Conservation (phyloP, 1,284 basidiomycete genomes). For the Trametes versicolor region DNA sequence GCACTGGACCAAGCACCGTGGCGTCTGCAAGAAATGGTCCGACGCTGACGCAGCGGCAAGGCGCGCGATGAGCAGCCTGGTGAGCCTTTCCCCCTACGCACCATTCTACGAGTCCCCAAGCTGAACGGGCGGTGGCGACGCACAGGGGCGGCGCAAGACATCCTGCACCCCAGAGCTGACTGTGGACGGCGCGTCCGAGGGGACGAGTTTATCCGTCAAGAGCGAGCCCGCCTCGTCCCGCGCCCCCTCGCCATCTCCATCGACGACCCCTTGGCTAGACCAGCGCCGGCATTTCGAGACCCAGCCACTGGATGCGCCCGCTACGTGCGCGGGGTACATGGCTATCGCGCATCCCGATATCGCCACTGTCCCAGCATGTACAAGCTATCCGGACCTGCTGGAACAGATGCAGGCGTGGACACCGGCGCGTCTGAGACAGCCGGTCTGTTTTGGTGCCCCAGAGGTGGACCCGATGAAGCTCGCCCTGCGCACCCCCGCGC, state of each 20-base stretch:
- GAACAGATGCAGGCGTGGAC: conserved; percentile 39
- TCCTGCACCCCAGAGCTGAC: conserved; percentile 18
- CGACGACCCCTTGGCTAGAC: conserved; percentile 4
- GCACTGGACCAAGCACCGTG: conserved; percentile 73
- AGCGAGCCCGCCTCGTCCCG: conserved; percentile 18
- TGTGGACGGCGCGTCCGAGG: conserved; percentile 16
- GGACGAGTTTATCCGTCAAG: conserved; percentile 10
- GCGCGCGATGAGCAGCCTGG: conserved; percentile 32
- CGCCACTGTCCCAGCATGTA: conserved; percentile 25
- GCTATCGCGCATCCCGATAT: conserved; percentile 30
- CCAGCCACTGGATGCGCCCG: not conserved
- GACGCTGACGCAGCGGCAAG: conserved; percentile 36
- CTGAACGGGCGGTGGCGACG: not conserved
- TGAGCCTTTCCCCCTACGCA: conserved; percentile 7
- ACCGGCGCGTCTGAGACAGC: conserved; percentile 35
- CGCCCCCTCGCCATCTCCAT: conserved; percentile 3
- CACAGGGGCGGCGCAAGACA: conserved; percentile 3
- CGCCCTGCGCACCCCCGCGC: not conserved
- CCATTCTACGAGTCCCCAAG: not conserved
- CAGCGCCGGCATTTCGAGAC: not conserved
- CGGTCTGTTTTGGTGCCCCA: conserved; percentile 31
- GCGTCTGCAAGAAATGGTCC: conserved; percentile 57
- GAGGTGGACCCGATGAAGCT: conserved; percentile 5
- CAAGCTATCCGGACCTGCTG: conserved; percentile 28
- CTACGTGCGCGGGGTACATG: conserved; percentile 38